Conservation (phyloP, 441 rosid species). For the Croton laevigatus region DNA sequence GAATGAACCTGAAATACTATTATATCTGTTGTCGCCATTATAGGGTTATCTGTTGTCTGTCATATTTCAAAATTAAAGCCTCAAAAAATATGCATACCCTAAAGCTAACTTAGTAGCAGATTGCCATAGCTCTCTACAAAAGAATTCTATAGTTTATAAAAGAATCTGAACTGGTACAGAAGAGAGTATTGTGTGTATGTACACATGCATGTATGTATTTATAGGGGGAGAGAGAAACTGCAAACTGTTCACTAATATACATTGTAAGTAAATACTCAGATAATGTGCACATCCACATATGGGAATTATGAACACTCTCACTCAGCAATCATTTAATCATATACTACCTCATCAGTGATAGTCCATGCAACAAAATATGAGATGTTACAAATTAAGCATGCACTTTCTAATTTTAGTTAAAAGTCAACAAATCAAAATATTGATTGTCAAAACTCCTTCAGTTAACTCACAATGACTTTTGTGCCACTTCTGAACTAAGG, state of each 20-base stretch:
- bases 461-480: too few relatives aligned
- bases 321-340: too few relatives aligned
- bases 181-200: background rate
- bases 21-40: background rate
- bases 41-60: background rate
- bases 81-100: background rate
- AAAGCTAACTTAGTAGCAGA: too few relatives aligned
- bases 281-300: background rate
- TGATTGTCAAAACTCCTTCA: background rate
- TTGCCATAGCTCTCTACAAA: background rate
- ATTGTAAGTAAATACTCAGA: background rate
- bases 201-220: background rate
- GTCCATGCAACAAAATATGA: too few relatives aligned
- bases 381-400: too few relatives aligned
- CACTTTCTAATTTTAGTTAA: too few relatives aligned
- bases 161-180: background rate
- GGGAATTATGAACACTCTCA: too few relatives aligned
- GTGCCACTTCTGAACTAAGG: too few relatives aligned
- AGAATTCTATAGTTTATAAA: background rate
- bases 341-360: too few relatives aligned
- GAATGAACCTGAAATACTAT: background rate
- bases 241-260: background rate
- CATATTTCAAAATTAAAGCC: background rate
- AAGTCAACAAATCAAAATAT: too few relatives aligned
- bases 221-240: background rate